Base-by-base conservation (phyloP, 495 filamentous ascomycete species). In the Aspergillus olivimuriae region DNA sequence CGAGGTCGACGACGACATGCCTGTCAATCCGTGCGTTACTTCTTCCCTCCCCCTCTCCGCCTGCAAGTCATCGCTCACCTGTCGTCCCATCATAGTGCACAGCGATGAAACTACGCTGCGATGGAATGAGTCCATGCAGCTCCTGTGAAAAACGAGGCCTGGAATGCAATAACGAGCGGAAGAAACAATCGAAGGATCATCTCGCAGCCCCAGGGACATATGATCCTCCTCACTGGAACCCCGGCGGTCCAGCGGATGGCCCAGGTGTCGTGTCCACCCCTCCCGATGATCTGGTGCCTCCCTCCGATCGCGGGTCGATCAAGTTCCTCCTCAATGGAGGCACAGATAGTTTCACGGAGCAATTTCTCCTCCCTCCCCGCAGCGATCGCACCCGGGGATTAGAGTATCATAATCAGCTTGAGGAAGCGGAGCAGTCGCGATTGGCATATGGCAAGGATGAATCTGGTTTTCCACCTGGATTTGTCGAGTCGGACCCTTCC, bases 51-150 rank as follows among this genome's bases (percentile, higher is more conserved):
- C n/a, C n/a, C n/a, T n/a, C n/a, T n/a, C n/a, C n/a, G n/a, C n/a
- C 33, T 16, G 19, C 33, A 17, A 34, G 16, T 11, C 15, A 10
- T 16, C 33, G 8, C 32, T 22, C 9, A 44, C 52, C 33, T 53
- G 43, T 0, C 34, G 14, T 28, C 18, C 0, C 14, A 21, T 19
- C 12, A 21, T 46, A 74, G 70, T 75, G 72, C 44, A 74, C 68
- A 12, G 63, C 67, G 30, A 75, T 73, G 72, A 75, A 75, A 48
- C 57, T 75, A 5, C 69, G 72, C 4, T 75, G 72, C 46, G 70
- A 74, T 40, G 72, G 72, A 8, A 49, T 51, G 22, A 69, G 55
- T 45, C 72, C 72, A 12, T 75, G 72, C 44, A 62, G 65, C 21
- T 68, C 70, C 0, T 75, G 72, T 47, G 55, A 61, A 34, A 69